Evolutionary conservation across 2,329 filamentous ascomycete species (phyloP), one percentile per base, ranked within the genome.

Genomic region (Coniella lustricola): DNA sequence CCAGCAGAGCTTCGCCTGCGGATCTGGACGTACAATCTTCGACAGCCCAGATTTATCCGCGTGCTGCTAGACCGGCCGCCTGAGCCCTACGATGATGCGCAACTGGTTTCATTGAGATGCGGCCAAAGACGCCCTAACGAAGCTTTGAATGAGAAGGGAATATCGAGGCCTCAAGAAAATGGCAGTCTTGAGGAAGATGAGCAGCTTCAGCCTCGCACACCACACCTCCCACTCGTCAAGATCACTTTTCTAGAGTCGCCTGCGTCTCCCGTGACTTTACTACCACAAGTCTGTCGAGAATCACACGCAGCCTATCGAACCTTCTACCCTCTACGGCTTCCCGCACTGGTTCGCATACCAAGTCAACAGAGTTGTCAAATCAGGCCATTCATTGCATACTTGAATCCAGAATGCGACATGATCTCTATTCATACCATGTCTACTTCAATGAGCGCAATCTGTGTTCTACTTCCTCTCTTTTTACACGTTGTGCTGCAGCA

Each of bases 41-140:
- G 2, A 3, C 32, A n/a, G 8, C 46, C 21, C 33, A 38, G 39
- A 10, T 48, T 43, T 25, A 32, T 43, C 39, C 46, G 46, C 39
- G 10, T 48, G 17, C 33, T 43, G 22, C 31, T 48, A 39, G 33
- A 48, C 34, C n/a, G n/a, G n/a, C n/a, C n/a, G n/a, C n/a, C n/a
- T n/a, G n/a, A 36, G 34, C 34, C 7, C 16, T 9, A n/a, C 34
- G 20, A 10, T 12, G n/a, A 10, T 18, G n/a, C 34, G 16, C 34
- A 12, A 18, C 16, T 9, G 7, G 9, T 12, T 8, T 14, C n/a
- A 35, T 3, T 17, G 8, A 35, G 29, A 20, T 22, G 14, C 21
- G 14, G 38, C 17, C n/a, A 17, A 12, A 2, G 22, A 1, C 22
- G 14, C 7, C 10, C 4, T 25, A 13, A 36, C 22, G 32, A 7